These are phyloP conservation scores for Farysia itapuensis DNA, from an alignment of 1,284 basidiomycete genomes.

Conservation along the genomic window DNA sequence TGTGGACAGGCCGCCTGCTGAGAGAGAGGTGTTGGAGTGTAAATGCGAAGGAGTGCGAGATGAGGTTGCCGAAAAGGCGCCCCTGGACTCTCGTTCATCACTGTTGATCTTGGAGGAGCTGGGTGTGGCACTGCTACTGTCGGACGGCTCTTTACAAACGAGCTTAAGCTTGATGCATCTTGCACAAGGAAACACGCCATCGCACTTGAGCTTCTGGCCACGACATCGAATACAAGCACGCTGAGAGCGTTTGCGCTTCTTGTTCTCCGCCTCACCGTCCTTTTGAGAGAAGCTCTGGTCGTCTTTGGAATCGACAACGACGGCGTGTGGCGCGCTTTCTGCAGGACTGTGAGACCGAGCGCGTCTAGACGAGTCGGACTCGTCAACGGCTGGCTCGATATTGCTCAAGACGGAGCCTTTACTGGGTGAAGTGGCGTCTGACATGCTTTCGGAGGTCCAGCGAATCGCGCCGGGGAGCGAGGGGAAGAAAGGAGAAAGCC, in stretches of 20 bases:
- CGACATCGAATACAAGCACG: conserved; percentile 35
- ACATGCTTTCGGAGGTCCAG: no score
- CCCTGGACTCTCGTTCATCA: conserved; percentile 14
- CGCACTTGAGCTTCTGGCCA: conserved; percentile 39
- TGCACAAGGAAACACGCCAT: conserved; percentile 35
- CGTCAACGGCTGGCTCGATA: conserved; percentile 9
- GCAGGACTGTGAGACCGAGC: conserved; percentile 11
- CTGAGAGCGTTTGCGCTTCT: conserved; percentile 39
- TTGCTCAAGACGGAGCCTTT: conserved; percentile 34
- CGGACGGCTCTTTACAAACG: conserved; percentile 33
- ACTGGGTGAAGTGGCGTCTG: conserved; percentile 3
- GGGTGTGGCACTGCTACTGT: conserved; percentile 11
- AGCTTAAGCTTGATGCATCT: conserved; percentile 37
- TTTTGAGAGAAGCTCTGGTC: conserved; percentile 5
- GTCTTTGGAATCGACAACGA: conserved; percentile 8
- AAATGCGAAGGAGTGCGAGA: conserved; percentile 14
- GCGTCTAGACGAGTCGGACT: conserved; percentile 5
- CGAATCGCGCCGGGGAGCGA: no score
- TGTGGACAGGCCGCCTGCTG: no score
- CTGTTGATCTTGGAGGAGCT: conserved; percentile 13
- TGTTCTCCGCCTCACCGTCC: conserved; percentile 24
- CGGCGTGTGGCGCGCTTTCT: conserved; percentile 9
- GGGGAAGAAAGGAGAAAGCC: no score
- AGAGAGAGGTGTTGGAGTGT: no score
- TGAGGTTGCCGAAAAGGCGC: conserved; percentile 3